Base-by-base conservation (phyloP, 1,284 basidiomycete species). In the Singerocomus inundabilis region DNA sequence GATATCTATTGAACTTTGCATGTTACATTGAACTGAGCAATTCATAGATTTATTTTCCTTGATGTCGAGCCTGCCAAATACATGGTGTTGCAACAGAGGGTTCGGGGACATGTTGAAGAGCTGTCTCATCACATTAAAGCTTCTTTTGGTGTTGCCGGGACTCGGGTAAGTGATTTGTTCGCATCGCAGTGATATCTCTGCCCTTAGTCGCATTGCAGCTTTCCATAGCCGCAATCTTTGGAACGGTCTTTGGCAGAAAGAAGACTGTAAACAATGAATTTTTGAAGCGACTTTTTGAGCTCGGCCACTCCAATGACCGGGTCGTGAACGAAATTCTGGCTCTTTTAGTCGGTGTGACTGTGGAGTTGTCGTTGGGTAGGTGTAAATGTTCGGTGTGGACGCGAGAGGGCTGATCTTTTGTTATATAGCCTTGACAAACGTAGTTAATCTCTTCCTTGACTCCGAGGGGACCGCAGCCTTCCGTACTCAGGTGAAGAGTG, bases 251-350 rank as follows among this genome's bases (percentile, higher is more conserved):
- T 46, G 72, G 77, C 45, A 62, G 67, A n/a, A 79, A 75, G 63
- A 80, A 76, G 61, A 63, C 57, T 13, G 70, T 73, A 26, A 73
- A 78, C 34, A 72, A 77, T 30, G 76, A 78, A 30, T 64, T 88
- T 37, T 71, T 81, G 51, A 77, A 80, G 56, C 76, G 77, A 6
- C 70, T 91, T 25, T 71, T 76, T 31, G 76, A 73, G 16, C 66
- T 82, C 24, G 81, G 81, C 4, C 74, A 76, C 38, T 75, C 79
- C 5, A 70, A 71, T 2, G 82, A 87, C 44, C 76, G 84, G 47
- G 69, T 86, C 13, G 77, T 82, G 9, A 88, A 88, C 60, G 79
- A 79, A 28, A 72, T 90, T 36, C 66, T 91, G 30, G 85, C 87
- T n/a, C 66, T 91, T 28, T 71, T 89, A 68, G 77, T 90, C 46